Conservation (phyloP, 331 rosid genomes). For the Quercus phellos region DNA sequence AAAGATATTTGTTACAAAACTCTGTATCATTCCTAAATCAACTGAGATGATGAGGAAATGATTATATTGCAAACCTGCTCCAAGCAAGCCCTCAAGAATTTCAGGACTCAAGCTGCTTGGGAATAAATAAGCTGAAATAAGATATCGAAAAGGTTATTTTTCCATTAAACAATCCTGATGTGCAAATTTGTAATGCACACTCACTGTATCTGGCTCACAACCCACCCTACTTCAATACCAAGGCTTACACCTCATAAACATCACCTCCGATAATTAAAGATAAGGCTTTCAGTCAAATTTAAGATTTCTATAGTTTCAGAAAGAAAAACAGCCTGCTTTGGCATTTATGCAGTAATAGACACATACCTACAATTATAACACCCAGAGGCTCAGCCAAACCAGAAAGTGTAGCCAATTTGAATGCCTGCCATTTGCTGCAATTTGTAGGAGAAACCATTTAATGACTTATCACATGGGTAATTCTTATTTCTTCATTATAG, state of each 20-base stretch:
- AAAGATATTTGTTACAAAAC: slow-evolving; percentile 1
- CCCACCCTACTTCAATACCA: slow-evolving; percentile 2
- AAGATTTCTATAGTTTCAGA: slow-evolving; percentile 5
- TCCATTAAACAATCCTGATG: background rate
- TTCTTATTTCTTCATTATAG: slow-evolving; percentile 11
- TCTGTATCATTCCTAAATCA: background rate
- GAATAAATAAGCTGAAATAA: slow-evolving; percentile 74
- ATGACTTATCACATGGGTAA: slow-evolving; percentile 15
- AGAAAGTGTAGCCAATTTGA: slow-evolving; percentile 97
- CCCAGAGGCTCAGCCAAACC: slow-evolving; percentile 98
- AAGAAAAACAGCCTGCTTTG: slow-evolving; percentile 2
- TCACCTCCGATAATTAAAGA: background rate
- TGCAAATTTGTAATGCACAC: slow-evolving; percentile 5
- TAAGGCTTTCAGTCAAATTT: background rate
- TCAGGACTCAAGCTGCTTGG: slow-evolving; percentile 95
- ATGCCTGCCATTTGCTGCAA: slow-evolving; percentile 97
- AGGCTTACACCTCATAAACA: slow-evolving; percentile 8
- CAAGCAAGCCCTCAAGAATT: slow-evolving; percentile 92
- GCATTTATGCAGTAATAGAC: slow-evolving; percentile 13
- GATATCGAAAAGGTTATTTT: background rate
- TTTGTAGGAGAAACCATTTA: slow-evolving; percentile 14
- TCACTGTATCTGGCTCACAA: background rate
- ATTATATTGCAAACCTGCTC: slow-evolving; percentile 59
- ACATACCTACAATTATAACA: slow-evolving; percentile 87
- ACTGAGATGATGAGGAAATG: slow-evolving; percentile 9